Evolutionary conservation across 345 rosid species (phyloP).

Genomic region (Limnanthes douglasii): DNA sequence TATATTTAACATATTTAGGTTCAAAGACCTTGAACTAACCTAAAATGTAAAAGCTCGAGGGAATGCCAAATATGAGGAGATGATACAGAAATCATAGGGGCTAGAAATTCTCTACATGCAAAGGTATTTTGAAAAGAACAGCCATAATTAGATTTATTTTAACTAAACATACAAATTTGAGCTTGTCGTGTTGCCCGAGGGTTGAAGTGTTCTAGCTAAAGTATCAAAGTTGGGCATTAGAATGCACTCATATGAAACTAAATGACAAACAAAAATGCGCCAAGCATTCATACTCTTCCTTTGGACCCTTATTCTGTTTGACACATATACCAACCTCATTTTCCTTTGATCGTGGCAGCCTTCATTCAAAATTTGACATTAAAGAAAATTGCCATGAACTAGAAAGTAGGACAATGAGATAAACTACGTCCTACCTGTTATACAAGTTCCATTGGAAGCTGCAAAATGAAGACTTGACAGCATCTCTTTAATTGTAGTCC

Average conservation of each 20-base stretch:
- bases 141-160: not conserved
- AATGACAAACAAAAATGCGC: too few relatives aligned
- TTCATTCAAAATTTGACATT: too few relatives aligned
- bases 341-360: too few relatives aligned
- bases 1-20: not conserved
- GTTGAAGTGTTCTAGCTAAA: not conserved
- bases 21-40: not conserved
- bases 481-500: not conserved
- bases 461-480: not conserved
- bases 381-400: too few relatives aligned
- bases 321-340: too few relatives aligned
- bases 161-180: not conserved
- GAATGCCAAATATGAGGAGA: too few relatives aligned
- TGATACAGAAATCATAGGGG: too few relatives aligned
- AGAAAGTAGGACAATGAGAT: too few relatives aligned
- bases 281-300: too few relatives aligned
- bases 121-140: not conserved
- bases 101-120: not conserved
- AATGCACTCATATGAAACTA: too few relatives aligned
- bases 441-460: conserved; percentile 7
- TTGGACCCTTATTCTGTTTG: too few relatives aligned
- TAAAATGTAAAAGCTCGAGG: not conserved
- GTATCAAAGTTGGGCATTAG: not conserved
- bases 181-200: not conserved
- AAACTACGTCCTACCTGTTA: too few relatives aligned